Percentiles rank a stretch among this genome's conserved stretches.
phyloP scores from a whole-genome alignment of 225 moss, liverwort and hornwort species.

The Straminergon stramineum region DNA sequence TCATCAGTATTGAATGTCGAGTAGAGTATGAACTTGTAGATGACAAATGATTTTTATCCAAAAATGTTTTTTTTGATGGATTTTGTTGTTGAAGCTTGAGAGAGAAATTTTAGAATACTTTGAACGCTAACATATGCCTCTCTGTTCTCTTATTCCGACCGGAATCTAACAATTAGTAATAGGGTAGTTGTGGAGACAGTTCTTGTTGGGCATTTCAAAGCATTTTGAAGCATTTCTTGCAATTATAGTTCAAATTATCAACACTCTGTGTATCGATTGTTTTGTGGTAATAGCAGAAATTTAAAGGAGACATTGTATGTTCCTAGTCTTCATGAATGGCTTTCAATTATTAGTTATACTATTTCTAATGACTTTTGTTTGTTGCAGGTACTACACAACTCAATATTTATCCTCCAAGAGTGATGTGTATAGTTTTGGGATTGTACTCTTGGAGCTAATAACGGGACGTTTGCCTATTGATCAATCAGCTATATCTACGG shows the following conservation, averaged over 20 bases:
- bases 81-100: too few relatives aligned
- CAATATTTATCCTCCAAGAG: conserved; percentile 49
- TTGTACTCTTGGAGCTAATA: conserved; percentile 53
- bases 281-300: too few relatives aligned
- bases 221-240: background rate
- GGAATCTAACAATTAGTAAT: background rate
- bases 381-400: conserved; percentile 19
- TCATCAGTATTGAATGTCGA: background rate
- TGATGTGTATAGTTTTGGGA: conserved; percentile 68
- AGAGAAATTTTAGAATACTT: background rate
- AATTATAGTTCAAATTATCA: background rate
- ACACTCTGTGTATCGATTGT: too few relatives aligned
- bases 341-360: background rate
- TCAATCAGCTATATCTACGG: too few relatives aligned
- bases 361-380: background rate
- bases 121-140: too few relatives aligned
- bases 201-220: background rate
- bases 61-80: too few relatives aligned
- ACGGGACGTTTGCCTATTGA: conserved; percentile 24
- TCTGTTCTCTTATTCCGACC: rapidly evolving
- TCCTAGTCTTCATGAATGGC: background rate
- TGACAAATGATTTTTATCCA: background rate
- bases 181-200: background rate
- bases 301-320: background rate
- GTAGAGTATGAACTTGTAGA: background rate